phyloP scores from a whole-genome alignment of 106 monocot genomes.

The Dendrobium nobile region DNA sequence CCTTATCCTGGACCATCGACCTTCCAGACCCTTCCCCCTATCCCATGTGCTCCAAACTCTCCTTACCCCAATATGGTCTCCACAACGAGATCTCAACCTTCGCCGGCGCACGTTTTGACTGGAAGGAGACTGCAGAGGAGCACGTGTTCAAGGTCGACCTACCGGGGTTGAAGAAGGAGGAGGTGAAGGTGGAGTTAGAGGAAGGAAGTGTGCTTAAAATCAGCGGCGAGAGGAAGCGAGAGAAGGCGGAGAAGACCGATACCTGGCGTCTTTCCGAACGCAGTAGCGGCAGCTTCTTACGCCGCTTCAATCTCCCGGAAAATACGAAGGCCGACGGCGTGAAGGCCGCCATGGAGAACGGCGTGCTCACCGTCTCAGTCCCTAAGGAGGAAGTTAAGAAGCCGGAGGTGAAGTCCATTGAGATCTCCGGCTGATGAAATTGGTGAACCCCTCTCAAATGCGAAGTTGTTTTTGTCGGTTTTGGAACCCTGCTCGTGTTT shows the following conservation, averaged over 20 bases:
- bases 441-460: too few relatives aligned
- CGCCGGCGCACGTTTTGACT: slow-evolving; percentile 12
- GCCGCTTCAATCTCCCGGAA: slow-evolving; percentile 17
- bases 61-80: too few relatives aligned
- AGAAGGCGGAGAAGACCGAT: slow-evolving; percentile 15
- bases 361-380: slow-evolving; percentile 24
- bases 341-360: slow-evolving; percentile 21
- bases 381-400: slow-evolving; percentile 26
- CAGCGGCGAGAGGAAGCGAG: slow-evolving; percentile 9
- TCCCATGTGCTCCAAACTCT: too few relatives aligned
- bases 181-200: slow-evolving; percentile 14
- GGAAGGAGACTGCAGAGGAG: slow-evolving; percentile 21
- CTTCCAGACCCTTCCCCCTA: too few relatives aligned
- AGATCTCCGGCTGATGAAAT: slow-evolving; percentile 4
- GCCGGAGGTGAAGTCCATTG: slow-evolving; percentile 24
- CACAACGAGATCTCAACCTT: not conserved
- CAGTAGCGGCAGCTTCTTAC: slow-evolving; percentile 12
- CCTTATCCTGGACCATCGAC: too few relatives aligned
- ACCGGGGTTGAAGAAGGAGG: slow-evolving; percentile 11
- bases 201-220: slow-evolving; percentile 13
- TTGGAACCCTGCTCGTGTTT: too few relatives aligned
- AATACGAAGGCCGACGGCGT: slow-evolving; percentile 17
- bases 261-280: slow-evolving; percentile 10
- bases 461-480: too few relatives aligned
- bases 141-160: slow-evolving; percentile 25